A percentile compares a stretch with the other conserved stretches of the same genome.
Evolutionary conservation across 2,329 filamentous ascomycete species (phyloP).

Genomic region (Talaromyces rugulosus): DNA sequence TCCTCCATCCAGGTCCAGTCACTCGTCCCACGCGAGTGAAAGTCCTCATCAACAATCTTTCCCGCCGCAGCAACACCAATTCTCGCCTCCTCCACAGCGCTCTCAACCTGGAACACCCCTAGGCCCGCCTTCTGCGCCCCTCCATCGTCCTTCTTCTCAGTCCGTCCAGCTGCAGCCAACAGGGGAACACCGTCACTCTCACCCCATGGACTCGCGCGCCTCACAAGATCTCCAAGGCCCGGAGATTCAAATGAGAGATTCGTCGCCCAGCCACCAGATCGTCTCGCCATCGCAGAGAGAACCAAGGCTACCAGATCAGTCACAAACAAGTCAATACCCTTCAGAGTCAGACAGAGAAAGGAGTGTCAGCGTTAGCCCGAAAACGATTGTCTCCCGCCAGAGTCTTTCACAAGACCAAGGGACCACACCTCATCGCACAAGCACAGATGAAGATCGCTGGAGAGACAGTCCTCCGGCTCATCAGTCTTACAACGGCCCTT

Average conservation of each 20-base stretch:
- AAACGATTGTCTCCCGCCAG: conserved; percentile 49
- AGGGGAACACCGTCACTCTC: conserved; percentile 28
- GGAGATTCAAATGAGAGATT: conserved; percentile 23
- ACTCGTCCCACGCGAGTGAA: conserved; percentile 31
- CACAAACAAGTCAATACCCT: conserved; percentile 30
- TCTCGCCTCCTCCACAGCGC: conserved; percentile 32
- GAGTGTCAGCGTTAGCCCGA: conserved; percentile 73
- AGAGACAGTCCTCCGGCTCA: conserved; percentile 24
- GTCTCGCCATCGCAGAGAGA: conserved; percentile 38
- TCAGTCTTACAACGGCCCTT: conserved; percentile 15
- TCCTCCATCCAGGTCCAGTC: conserved; percentile 29
- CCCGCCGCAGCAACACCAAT: conserved; percentile 33
- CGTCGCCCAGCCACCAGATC: conserved; percentile 24
- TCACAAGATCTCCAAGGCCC: conserved; percentile 26
- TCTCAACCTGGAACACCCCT: conserved; percentile 48
- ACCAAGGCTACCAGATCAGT: conserved; percentile 26
- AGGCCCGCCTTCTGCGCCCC: conserved; percentile 38
- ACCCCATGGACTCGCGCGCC: conserved; percentile 29
- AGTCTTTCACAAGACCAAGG: conserved; percentile 24
- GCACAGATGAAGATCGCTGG: conserved; percentile 24
- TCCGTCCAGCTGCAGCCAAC: conserved; percentile 34
- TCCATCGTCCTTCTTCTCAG: conserved; percentile 32
- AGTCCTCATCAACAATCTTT: conserved; percentile 31
- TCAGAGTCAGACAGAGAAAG: conserved; percentile 62
- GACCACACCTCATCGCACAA: conserved; percentile 18